A percentile compares a stretch with the other conserved stretches of the same genome.
phyloP scores from a whole-genome alignment of 2,329 filamentous ascomycete genomes.

The Beauveria scarabaeidicola region DNA sequence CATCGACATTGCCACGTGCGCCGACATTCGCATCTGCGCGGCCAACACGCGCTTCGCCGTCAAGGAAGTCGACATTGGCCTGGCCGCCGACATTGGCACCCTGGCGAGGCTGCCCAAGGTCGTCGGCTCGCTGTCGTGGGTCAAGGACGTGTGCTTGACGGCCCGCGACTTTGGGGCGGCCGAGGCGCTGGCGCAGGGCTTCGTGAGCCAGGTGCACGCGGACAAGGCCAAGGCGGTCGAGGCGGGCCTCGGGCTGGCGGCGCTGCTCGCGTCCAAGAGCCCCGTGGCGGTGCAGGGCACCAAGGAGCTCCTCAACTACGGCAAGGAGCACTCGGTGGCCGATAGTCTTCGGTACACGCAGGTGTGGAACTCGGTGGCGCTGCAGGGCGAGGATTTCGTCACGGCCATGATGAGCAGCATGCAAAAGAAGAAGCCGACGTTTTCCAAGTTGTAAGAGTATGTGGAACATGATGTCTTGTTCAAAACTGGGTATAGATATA shows the following conservation, averaged over 20 bases:
- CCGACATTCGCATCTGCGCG: constrained; percentile 61
- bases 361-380: constrained; percentile 76
- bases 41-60: constrained; percentile 56
- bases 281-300: constrained; percentile 82
- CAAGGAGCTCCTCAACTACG: constrained; percentile 78
- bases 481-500: not conserved
- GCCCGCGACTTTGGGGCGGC: constrained; percentile 60
- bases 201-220: constrained; percentile 57
- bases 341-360: constrained; percentile 78
- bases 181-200: constrained; percentile 62
- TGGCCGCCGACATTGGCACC: constrained; percentile 73
- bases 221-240: constrained; percentile 55
- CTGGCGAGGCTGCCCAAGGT: constrained; percentile 64
- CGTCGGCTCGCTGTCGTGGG: constrained; percentile 63
- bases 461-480: not conserved
- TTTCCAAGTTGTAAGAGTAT: constrained; percentile 64
- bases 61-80: constrained; percentile 75
- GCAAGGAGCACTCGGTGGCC: constrained; percentile 65
- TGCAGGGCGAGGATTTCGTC: constrained; percentile 73
- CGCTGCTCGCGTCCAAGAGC: constrained; percentile 66
- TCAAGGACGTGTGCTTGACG: constrained; percentile 68
- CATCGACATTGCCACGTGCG: constrained; percentile 63
- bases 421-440: constrained; percentile 70
- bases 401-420: constrained; percentile 67
- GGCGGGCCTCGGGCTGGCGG: constrained; percentile 55